These are phyloP conservation scores for Hypoxylon crocopeplum DNA, from an alignment of 495 filamentous ascomycete genomes.

Conservation along the genomic window DNA sequence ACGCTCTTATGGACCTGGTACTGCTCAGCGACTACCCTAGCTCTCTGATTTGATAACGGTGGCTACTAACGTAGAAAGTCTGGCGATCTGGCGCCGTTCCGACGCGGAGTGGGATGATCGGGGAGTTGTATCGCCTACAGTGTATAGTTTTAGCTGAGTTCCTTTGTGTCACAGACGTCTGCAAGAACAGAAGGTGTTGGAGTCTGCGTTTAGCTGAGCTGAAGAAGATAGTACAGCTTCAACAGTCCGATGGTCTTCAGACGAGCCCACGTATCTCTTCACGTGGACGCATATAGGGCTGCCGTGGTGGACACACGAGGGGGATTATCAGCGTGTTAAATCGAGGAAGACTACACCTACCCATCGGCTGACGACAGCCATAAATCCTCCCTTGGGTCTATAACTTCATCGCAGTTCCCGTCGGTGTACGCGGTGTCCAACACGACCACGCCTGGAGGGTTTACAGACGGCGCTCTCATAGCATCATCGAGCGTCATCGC, in stretches of 20 bases:
- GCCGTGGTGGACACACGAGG: not conserved
- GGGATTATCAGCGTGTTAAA: conserved; percentile 3
- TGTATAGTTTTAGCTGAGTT: conserved; percentile 16
- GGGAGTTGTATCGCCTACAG: conserved; percentile 48
- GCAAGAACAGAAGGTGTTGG: too few relatives aligned
- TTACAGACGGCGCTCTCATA: conserved; percentile 49
- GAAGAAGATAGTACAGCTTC: too few relatives aligned
- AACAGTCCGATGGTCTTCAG: not conserved
- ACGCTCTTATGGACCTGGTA: conserved; percentile 51
- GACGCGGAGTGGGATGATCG: conserved; percentile 51
- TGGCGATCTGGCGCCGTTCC: conserved; percentile 44
- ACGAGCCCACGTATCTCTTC: not conserved
- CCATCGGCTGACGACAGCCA: conserved; percentile 54
- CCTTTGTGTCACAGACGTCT: too few relatives aligned
- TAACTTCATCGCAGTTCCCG: conserved; percentile 22
- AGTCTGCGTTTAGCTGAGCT: too few relatives aligned
- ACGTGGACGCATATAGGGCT: too few relatives aligned
- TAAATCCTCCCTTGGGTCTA: conserved; percentile 54
- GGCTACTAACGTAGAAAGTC: conserved; percentile 48
- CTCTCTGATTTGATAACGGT: not conserved
- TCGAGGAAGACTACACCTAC: conserved; percentile 38
- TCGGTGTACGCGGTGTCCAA: conserved; percentile 40
- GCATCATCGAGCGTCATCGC: conserved; percentile 47
- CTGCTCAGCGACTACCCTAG: not conserved
- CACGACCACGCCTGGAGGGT: conserved; percentile 47